Base-by-base conservation (phyloP, 83 land plant species). In the Isoetes engelmannii region DNA sequence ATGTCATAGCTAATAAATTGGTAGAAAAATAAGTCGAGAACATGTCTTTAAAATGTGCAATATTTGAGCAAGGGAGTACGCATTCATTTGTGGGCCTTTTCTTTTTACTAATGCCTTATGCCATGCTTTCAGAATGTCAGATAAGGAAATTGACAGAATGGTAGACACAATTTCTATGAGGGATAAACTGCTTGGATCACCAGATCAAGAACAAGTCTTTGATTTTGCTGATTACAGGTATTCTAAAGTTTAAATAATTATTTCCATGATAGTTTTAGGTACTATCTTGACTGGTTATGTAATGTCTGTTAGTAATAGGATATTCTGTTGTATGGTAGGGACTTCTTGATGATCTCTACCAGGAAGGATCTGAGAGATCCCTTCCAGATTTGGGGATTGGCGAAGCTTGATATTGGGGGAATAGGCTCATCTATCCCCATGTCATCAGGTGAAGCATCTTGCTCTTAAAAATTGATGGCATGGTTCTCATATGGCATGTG, bases 141-240 rank as follows among this genome's bases (percentile, higher is more conserved):
- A 28, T 28, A 28, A 28, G 37, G 37, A 28, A 28, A 28, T 28
- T 28, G 37, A 28, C 1, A 28, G 2, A 28, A 28, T 28, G 37
- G 37, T 28, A 28, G 37, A 28, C 0, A 28, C 37, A 28, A 28
- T 28, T 28, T 28, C 37, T 28, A 2, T 28, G 37, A 28, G 37
- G 37, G 37, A 28, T 28, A 28, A 28, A 28, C 37, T 28, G 37
- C 37, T 28, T 59, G 62, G 62, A 18, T 42, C 62, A 12, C 28
- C 28, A 8, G 62, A 59, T 18, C 18, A 59, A 7, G 59, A 67
- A n/a, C 61, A 17, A 8, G 13, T 67, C 8, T 46, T 67, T 46
- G 69, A 67, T 47, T 63, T 46, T 67, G 69, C 69, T 13, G 69
- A 67, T 47, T 67, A 67, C 59, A 67, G 63, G 65, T 68, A 21